Percentiles rank a stretch among this genome's conserved stretches.
Conservation (phyloP, 2,329 filamentous ascomycete genomes). For the Rhynchosporium secalis region DNA sequence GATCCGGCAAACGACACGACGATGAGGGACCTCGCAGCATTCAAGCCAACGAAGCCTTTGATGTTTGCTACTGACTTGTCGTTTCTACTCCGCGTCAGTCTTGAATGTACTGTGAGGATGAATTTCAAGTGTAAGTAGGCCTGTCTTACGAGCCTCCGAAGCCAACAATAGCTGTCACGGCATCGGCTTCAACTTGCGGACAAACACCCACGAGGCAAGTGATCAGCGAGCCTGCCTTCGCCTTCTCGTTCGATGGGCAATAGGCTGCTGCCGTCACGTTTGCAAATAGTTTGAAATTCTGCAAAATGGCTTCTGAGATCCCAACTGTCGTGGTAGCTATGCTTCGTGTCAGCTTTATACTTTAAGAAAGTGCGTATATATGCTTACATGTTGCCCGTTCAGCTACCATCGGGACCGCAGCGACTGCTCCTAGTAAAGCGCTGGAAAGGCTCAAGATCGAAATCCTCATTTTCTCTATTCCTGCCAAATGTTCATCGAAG, state of each 20-base stretch:
- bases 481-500: not conserved
- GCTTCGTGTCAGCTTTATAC: not conserved
- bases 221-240: conserved; percentile 19
- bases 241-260: conserved; percentile 29
- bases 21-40: conserved; percentile 23
- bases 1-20: conserved; percentile 31
- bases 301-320: conserved; percentile 16
- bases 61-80: conserved; percentile 21
- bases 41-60: conserved; percentile 29
- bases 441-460: not conserved
- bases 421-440: not conserved
- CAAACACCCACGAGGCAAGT: conserved; percentile 27
- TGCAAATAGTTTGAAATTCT: conserved; percentile 30
- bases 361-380: not conserved
- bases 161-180: conserved; percentile 23
- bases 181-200: conserved; percentile 23
- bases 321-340: conserved; percentile 12
- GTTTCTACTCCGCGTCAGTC: not conserved
- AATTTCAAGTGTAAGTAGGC: not conserved
- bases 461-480: not conserved
- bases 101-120: no score
- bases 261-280: conserved; percentile 33
- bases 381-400: not conserved
- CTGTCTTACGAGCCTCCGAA: conserved; percentile 24
- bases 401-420: not conserved